A percentile compares a stretch with the other conserved stretches of the same genome.
phyloP scores from a whole-genome alignment of 1,284 basidiomycete genomes.

The Cryptococcus deneoformans region DNA sequence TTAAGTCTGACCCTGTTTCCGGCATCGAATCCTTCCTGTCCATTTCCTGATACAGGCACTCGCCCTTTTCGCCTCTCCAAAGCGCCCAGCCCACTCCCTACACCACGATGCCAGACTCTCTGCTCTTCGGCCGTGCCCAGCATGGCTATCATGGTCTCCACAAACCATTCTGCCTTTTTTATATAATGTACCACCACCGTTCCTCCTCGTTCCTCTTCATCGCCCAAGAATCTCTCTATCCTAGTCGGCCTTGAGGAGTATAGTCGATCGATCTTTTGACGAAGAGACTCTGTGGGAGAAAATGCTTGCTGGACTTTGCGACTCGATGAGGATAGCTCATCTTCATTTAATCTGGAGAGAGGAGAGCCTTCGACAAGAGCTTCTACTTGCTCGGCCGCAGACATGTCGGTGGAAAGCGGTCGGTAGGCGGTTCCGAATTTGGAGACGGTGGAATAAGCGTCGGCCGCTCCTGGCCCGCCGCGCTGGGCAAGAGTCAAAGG shows the following conservation, averaged over 20 bases:
- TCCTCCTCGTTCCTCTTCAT: constrained; percentile 63
- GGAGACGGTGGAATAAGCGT: constrained; percentile 76
- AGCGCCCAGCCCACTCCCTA: constrained; percentile 15
- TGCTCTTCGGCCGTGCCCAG: constrained; percentile 66
- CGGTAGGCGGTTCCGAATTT: constrained; percentile 78
- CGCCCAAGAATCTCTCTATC: constrained; percentile 61
- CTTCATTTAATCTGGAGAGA: not conserved
- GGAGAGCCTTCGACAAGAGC: constrained; percentile 82
- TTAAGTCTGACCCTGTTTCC: too few species aligned
- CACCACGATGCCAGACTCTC: constrained; percentile 19
- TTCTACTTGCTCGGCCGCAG: constrained; percentile 71
- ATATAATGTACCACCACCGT: constrained; percentile 96
- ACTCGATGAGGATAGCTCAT: too few species aligned
- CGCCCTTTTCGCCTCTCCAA: constrained; percentile 21
- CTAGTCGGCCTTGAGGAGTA: constrained; percentile 40
- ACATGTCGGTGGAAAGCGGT: constrained; percentile 66
- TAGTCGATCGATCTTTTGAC: constrained; percentile 54
- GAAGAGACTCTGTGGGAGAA: constrained; percentile 6
- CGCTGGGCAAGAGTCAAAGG: constrained; percentile 16
- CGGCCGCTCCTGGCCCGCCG: constrained; percentile 40
- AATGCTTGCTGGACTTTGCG: not conserved
- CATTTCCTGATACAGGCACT: not conserved
- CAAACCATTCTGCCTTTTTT: constrained; percentile 96
- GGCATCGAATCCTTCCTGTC: too few species aligned
- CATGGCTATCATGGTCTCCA: constrained; percentile 86